Evolutionary conservation across 768 basidiomycete species (phyloP).

Genomic region (Termitomyces sp.): DNA sequence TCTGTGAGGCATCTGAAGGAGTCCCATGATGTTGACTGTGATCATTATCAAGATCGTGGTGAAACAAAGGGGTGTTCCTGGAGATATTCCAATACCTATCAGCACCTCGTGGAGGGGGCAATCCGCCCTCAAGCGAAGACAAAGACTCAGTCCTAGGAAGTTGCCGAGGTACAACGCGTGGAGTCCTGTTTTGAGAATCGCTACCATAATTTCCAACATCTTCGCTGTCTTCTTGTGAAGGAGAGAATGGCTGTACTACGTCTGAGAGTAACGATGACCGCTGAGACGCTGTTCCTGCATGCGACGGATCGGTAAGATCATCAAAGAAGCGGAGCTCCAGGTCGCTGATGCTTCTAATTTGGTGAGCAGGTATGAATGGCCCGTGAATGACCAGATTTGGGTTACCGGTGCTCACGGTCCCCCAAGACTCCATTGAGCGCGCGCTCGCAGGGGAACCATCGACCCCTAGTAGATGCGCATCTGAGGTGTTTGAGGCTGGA

Average conservation of each 20-base stretch:
- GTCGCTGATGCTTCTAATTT: conserved; percentile 8
- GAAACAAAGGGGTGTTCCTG: background rate
- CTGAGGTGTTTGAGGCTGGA: background rate
- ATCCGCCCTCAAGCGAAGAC: background rate
- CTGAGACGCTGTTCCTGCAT: background rate
- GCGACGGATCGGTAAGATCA: background rate
- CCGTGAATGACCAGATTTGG: background rate
- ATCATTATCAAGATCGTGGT: conserved; percentile 1
- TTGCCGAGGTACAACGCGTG: background rate
- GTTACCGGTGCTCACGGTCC: conserved; percentile 7
- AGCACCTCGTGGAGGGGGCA: background rate
- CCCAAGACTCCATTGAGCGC: conserved; percentile 8
- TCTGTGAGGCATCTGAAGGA: background rate
- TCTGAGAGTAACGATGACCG: conserved; percentile 6
- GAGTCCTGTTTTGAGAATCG: conserved; percentile 1
- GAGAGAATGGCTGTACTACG: background rate
- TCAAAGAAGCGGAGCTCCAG: conserved; percentile 5
- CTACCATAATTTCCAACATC: background rate
- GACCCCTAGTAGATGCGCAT: background rate
- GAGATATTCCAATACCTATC: background rate
- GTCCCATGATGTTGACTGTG: background rate
- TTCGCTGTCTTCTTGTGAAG: background rate
- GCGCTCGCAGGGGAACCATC: conserved; percentile 1
- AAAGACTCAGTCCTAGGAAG: conserved; percentile 1
- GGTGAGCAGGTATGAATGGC: conserved; percentile 4